Evolutionary conservation across 306 rosid genomes (phyloP).

Genomic region (Prunus mira): DNA sequence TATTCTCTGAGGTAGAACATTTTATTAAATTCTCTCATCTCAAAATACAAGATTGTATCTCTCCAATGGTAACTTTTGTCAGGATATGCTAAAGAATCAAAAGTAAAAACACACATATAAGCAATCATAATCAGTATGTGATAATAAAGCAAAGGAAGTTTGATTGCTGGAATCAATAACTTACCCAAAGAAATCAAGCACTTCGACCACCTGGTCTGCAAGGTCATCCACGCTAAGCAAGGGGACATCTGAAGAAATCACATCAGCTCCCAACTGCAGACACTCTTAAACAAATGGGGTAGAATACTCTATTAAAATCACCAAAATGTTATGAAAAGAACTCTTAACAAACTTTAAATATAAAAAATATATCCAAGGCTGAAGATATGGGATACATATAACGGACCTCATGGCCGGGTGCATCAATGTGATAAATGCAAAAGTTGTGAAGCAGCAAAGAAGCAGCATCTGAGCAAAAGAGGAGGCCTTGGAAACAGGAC

Average conservation of each 20-base stretch:
- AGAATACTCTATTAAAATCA: constrained; percentile 20
- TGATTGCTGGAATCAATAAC: neutral
- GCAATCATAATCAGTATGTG: neutral
- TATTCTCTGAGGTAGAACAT: no score
- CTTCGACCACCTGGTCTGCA: constrained; percentile 84
- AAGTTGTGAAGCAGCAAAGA: constrained; percentile 83
- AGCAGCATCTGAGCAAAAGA: constrained; percentile 76
- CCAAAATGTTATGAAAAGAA: neutral
- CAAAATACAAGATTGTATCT: neutral
- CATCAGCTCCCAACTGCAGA: constrained; percentile 89
- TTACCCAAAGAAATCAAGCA: constrained; percentile 79
- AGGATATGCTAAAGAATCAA: neutral
- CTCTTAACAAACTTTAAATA: no score
- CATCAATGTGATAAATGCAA: constrained; percentile 86
- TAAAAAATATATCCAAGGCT: neutral
- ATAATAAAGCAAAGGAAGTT: neutral
- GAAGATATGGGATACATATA: constrained; percentile 12
- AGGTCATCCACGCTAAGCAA: constrained; percentile 76
- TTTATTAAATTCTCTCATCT: neutral
- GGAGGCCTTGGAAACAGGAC: constrained; percentile 80
- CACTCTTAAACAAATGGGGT: constrained; percentile 54
- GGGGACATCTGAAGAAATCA: constrained; percentile 75
- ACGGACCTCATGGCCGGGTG: constrained; percentile 93
- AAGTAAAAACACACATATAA: neutral
- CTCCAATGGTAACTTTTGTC: neutral